phyloP scores from a whole-genome alignment of 768 basidiomycete species.

The Pholiota microspora region DNA sequence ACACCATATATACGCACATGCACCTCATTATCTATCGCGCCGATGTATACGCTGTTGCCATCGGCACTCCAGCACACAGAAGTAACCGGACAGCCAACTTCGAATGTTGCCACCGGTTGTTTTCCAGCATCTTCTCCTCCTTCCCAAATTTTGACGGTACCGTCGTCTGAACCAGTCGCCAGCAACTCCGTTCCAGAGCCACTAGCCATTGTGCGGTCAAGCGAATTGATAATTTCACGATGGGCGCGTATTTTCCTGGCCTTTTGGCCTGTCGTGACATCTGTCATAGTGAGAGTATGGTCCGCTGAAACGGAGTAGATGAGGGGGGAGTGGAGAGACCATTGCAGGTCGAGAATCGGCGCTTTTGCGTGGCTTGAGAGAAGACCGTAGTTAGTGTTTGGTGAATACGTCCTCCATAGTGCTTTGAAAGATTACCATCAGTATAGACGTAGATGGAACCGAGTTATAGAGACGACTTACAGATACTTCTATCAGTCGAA shows the following conservation, averaged over 20 bases:
- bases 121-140: constrained; percentile 75
- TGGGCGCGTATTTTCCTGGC: constrained; percentile 83
- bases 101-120: constrained; percentile 74
- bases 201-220: constrained; percentile 84
- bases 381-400: constrained; percentile 90
- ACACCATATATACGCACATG: constrained; percentile 58
- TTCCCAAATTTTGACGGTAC: constrained; percentile 90
- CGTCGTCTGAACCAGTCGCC: constrained; percentile 89
- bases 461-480: constrained; percentile 41
- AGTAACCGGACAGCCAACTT: constrained; percentile 88
- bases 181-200: constrained; percentile 85
- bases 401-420: constrained; percentile 88
- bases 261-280: constrained; percentile 83
- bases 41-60: constrained; percentile 86
- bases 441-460: not conserved
- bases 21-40: constrained; percentile 93
- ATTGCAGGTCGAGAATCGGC: constrained; percentile 90
- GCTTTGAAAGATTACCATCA: constrained; percentile 39
- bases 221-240: constrained; percentile 84
- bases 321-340: constrained; percentile 71
- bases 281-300: constrained; percentile 72
- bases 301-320: constrained; percentile 91
- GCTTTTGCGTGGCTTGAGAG: constrained; percentile 84
- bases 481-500: constrained; percentile 86
- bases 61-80: constrained; percentile 91